Conservation (phyloP, 352 stramenopile species). For the Pythium graminicola region DNA sequence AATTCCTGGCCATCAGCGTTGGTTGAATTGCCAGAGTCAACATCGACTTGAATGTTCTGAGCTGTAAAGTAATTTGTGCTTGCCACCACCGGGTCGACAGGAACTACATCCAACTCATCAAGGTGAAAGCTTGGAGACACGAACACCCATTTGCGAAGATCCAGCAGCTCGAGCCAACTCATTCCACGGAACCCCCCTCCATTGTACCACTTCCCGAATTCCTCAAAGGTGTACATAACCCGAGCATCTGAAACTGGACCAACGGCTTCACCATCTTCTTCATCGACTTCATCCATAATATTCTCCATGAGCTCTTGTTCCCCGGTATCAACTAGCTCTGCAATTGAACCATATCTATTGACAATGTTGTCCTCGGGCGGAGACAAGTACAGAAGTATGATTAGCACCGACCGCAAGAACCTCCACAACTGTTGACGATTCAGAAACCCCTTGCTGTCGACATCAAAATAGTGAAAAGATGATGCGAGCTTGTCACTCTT, state of each 20-base stretch:
- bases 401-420: constrained; percentile 76
- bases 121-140: constrained; percentile 63
- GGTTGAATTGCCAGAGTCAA: constrained; percentile 39
- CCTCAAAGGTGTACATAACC: constrained; percentile 70
- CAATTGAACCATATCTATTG: constrained; percentile 52
- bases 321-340: constrained; percentile 68
- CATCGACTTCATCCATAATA: constrained; percentile 59
- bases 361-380: constrained; percentile 52
- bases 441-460: constrained; percentile 70
- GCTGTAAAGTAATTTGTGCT: constrained; percentile 81
- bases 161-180: constrained; percentile 82
- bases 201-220: constrained; percentile 86
- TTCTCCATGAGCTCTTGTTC: constrained; percentile 72
- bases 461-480: constrained; percentile 82
- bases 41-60: constrained; percentile 78
- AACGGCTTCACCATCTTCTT: constrained; percentile 22
- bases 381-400: constrained; percentile 65
- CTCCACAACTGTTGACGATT: constrained; percentile 78
- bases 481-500: constrained; percentile 84
- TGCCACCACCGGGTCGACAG: constrained; percentile 61
- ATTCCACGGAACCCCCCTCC: constrained; percentile 62
- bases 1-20: constrained; percentile 4
- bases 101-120: constrained; percentile 56
- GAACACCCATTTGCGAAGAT: constrained; percentile 81
- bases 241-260: constrained; percentile 46